Evolutionary conservation across 768 basidiomycete species (phyloP), one percentile per base, ranked within the genome.

Genomic region (Tulasnella sp.): DNA sequence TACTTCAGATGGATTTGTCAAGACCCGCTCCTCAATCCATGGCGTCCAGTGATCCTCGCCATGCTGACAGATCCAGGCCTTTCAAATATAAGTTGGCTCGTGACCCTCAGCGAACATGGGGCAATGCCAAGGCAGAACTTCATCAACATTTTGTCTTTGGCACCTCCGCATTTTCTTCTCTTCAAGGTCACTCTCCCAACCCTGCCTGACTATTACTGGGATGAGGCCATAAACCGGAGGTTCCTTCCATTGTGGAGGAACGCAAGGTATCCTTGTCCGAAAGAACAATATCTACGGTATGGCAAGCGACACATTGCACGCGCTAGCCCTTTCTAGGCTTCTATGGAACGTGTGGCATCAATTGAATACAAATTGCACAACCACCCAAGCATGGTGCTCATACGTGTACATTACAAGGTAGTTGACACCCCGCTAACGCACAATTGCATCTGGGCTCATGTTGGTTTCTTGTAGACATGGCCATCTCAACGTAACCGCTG

Each of bases 311-410:
- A n/a, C 42, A 31, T 54, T 70, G 58, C 76, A 31, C 67, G 22
- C 42, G 40, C 69, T 17, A 17, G 69, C 15, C 69, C 40, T 25
- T 70, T 38, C 19, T 39, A 70, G 69, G 69, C 37, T 70, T n/a
- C 82, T 93, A 72, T 85, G 87, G 80, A 85, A 90, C 39, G 85
- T 91, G 49, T 90, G 88, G 87, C 93, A 94, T 81, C 88, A 92
- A 74, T 87, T 86, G 80, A 85, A 84, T 49, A 88, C 89, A 3
- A 85, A 86, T n/a, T 94, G 93, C 80, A 93, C 92, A 29, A 82
- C 88, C 8, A 91, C 93, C 79, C 93, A 94, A 83, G 85, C 91
- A 29, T 94, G 93, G 92, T 93, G 92, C 70, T 92, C 89, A 91
- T 93, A 81, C 79, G 85, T 94, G 77, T 87, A 91, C 31, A 81